A percentile compares a stretch with the other conserved stretches of the same genome.
Evolutionary conservation across 2,329 filamentous ascomycete genomes (phyloP).

Genomic region (Arachnopeziza araneosa): DNA sequence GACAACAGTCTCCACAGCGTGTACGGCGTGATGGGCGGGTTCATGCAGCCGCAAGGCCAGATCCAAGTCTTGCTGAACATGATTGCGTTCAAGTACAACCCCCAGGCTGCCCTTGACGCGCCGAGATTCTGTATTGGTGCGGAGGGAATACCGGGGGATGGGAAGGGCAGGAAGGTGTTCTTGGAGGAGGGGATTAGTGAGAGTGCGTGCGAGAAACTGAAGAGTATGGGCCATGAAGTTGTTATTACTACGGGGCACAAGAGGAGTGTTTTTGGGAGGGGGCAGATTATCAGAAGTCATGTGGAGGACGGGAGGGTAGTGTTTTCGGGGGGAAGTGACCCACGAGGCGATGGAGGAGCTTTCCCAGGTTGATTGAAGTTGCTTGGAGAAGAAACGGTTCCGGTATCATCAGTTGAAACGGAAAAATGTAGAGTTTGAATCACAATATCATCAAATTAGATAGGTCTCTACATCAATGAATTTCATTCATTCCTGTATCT

Average conservation of each 20-base stretch:
- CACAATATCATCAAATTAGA: background rate
- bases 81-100: conserved; percentile 72
- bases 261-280: conserved; percentile 72
- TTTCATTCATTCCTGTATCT: background rate
- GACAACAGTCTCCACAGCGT: conserved; percentile 76
- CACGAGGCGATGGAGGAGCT: conserved; percentile 72
- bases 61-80: conserved; percentile 90
- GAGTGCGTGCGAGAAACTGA: conserved; percentile 62
- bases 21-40: conserved; percentile 96
- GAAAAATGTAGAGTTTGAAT: background rate
- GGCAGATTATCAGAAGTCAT: conserved; percentile 78
- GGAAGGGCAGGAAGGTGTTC: conserved; percentile 58
- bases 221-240: conserved; percentile 66
- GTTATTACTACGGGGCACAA: conserved; percentile 57
- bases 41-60: conserved; percentile 97
- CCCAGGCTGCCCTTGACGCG: conserved; percentile 85
- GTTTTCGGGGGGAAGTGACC: conserved; percentile 87
- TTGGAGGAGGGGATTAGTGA: conserved; percentile 77
- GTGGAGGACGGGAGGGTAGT: conserved; percentile 69
- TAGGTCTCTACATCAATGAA: background rate
- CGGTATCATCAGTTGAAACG: background rate
- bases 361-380: conserved; percentile 40
- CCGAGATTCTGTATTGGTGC: conserved; percentile 85
- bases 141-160: conserved; percentile 55
- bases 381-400: background rate